Evolutionary conservation across 306 rosid genomes (phyloP).

Genomic region (Corylus avellana): DNA sequence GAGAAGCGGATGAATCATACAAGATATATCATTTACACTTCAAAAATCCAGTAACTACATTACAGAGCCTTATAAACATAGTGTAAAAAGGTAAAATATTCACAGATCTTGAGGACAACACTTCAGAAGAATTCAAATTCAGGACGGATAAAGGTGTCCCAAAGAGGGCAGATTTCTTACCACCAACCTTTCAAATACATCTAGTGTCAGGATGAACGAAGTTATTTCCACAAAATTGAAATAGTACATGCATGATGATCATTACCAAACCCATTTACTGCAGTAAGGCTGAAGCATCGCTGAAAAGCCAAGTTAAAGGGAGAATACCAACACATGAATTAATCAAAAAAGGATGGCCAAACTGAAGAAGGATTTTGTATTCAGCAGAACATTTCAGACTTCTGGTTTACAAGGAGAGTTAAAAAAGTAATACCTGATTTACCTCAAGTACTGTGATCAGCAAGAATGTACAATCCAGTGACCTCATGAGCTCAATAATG

Average conservation of each 20-base stretch:
- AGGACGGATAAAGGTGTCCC: not conserved
- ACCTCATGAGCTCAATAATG: conserved; percentile 14
- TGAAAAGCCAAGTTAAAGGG: not conserved
- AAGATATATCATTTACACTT: not conserved
- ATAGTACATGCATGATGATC: not conserved
- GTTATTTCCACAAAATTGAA: not conserved
- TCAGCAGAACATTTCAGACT: not conserved
- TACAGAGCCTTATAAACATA: not conserved
- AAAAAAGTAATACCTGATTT: conserved; percentile 21
- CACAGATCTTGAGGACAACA: not conserved
- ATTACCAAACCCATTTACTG: not conserved
- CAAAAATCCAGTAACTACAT: not conserved
- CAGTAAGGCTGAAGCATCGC: not conserved
- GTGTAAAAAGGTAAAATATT: not conserved
- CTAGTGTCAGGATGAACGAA: not conserved
- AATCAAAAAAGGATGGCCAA: not conserved
- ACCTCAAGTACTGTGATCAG: conserved; percentile 27
- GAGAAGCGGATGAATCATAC: not conserved
- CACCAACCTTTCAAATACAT: conserved; percentile 6
- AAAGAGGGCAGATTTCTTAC: not conserved
- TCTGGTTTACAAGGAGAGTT: not conserved
- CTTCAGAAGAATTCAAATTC: not conserved
- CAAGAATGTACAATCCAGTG: conserved; percentile 16
- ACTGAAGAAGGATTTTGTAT: not conserved
- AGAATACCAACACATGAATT: not conserved